Base-by-base conservation (phyloP, 306 rosid species). In the Cucurbita ficifolia region DNA sequence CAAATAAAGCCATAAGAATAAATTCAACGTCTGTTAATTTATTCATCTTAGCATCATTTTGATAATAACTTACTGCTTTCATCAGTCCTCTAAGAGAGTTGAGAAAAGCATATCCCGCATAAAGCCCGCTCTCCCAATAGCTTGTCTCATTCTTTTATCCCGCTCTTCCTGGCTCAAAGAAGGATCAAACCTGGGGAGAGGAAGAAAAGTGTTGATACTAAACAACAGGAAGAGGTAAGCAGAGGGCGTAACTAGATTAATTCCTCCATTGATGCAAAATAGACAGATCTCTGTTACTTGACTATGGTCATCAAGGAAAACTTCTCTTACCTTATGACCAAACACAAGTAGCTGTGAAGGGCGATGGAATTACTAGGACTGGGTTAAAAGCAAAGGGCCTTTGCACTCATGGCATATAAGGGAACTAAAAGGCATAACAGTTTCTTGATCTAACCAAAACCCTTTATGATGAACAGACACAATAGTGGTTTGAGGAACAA, bases 101-200 rank as follows among this genome's bases (percentile, higher is more conserved):
- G 96, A 69, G 21, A 91, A 70, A 73, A 95, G 76, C 87, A 95
- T 71, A 82, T 95, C 97, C 84, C 88, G 99, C 87, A 91, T 76
- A 81, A 95, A 95, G 73, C 90, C 87, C 51, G 97, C 86, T 83
- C 96, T 89, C 76, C 89, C 99, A 3, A 94, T 85, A 12, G 96
- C 95, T 77, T 88, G 97, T 68, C 76, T 82, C 61, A 84, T 86
- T 90, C 92, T 84, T 77, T 76, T 85, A 80, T 91, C 96, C 18
- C 96, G 84, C 80, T 95, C 99, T 82, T 95, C 99, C 7, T 54
- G 69, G 55, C 91, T 91, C 89, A 95, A 87, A 8, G 97, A 89
- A 4, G 90, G 89, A 82, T 95, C 97, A 68, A 95, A 86, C 83
- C 99, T 93, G 92, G 19, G 51, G 38, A 72, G 17, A 49, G 19